Base-by-base conservation (phyloP, 306 rosid genomes). In the Nissolia schottii region DNA sequence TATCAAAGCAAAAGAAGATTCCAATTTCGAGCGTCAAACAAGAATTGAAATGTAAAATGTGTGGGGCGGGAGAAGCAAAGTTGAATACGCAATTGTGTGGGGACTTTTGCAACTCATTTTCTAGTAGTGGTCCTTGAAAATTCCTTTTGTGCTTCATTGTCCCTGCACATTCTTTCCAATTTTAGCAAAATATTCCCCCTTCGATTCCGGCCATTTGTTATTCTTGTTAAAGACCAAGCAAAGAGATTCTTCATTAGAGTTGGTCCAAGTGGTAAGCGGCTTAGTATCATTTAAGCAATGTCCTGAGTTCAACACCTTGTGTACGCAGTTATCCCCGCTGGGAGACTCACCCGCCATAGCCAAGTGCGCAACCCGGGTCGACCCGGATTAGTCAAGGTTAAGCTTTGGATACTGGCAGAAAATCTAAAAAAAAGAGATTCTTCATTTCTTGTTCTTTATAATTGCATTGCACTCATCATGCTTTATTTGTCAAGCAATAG, bases 41-140 rank as follows among this genome's bases (percentile, higher is more conserved):
- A 37, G 16, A 60, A 19, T n/a, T n/a, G n/a, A n/a, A n/a, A n/a
- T n/a, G n/a, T n/a, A n/a, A n/a, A n/a, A n/a, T n/a, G n/a, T 24
- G 9, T 15, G n/a, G 3, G 34, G n/a, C 32, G 32, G 67, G 35
- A 55, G 73, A 78, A 71, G 77, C 64, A 75, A 84, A 81, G 45
- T 50, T 61, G 56, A 22, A 63, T 60, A 78, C 81, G 83, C 57
- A 78, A 70, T 14, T 51, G 16, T n/a, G n/a, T n/a, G n/a, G 14
- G 24, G 37, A 25, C 19, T 28, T 34, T 31, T 5, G 3, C 16
- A 5, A 8, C 43, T 24, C 58, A 31, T 38, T 31, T 46, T 61
- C 51, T 28, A 22, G 14, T 46, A 35, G 64, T n/a, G 20, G n/a
- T 61, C 41, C 14, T 10, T n/a, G 56, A 32, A 22, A 28, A 48